These are phyloP conservation scores for Tothia fuscella DNA, from an alignment of 2,329 filamentous ascomycete genomes.

Conservation along the genomic window DNA sequence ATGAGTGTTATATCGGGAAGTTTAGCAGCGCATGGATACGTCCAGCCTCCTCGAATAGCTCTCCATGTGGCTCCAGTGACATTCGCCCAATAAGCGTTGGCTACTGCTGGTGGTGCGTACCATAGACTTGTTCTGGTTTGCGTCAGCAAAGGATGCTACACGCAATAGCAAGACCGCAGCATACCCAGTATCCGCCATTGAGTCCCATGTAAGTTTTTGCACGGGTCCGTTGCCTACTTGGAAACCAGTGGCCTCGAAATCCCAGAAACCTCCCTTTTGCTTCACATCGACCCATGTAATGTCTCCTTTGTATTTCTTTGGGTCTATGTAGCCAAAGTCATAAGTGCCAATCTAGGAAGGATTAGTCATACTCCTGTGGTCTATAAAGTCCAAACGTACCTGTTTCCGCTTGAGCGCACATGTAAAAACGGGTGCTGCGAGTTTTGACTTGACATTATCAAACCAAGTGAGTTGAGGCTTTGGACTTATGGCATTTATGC, in stretches of 20 bases:
- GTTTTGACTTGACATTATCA: constrained; percentile 26
- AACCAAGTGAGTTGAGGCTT: not conserved
- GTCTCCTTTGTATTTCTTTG: constrained; percentile 43
- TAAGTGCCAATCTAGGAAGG: constrained; percentile 27
- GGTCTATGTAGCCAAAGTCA: constrained; percentile 46
- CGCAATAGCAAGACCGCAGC: constrained; percentile 52
- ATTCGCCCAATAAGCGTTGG: constrained; percentile 37
- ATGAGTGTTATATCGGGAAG: not conserved
- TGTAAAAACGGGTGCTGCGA: constrained; percentile 44
- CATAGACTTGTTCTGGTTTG: constrained; percentile 32
- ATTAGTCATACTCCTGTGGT: not conserved
- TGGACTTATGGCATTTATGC: constrained; percentile 41
- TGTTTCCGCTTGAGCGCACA: constrained; percentile 42
- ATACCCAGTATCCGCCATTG: constrained; percentile 60
- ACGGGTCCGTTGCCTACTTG: constrained; percentile 34
- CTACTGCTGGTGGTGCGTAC: constrained; percentile 31
- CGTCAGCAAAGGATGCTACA: not conserved
- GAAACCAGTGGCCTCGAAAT: constrained; percentile 46
- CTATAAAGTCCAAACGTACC: constrained; percentile 19
- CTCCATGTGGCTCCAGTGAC: not conserved
- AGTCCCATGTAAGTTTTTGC: constrained; percentile 30
- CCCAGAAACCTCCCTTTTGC: constrained; percentile 50
- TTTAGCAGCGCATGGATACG: not conserved
- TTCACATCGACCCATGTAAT: constrained; percentile 47
- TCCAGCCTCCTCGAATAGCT: not conserved